Base-by-base conservation (phyloP, 1,139 yeast species). In the Suhomyces coccinellae region DNA sequence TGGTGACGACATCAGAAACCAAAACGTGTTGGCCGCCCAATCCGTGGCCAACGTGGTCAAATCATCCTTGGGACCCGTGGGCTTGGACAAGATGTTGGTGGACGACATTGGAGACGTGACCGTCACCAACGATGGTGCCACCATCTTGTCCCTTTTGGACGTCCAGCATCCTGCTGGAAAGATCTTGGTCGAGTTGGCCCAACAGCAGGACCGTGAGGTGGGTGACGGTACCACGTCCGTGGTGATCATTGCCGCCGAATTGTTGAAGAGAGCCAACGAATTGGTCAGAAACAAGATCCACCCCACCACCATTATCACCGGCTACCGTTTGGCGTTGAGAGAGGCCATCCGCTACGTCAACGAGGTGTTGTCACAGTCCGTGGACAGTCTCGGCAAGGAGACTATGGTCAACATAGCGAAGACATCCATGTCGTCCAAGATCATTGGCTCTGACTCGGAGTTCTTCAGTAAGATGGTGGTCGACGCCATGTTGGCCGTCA, bases 91-190 rank as follows among this genome's bases (percentile, higher is more conserved):
- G 73, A 93, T 95, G 97, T 78, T 95, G 49, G 99, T 95, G 40
- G 99, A 95, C 67, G 99, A 95, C 63, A 95, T 95, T 69, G 99
- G 99, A 51, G 99, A 95, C 69, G 98, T 95, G 40, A 91, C 97
- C 6, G 98, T 95, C 44, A 95, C 99, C 43, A 95, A 95, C 64
- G 99, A 95, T 66, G 99, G 99, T 52, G 99, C 99, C 46, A 95
- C 99, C 8, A 95, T 95, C 55, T 75, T 95, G 53, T 79, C 93
- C 10, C 71, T 95, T 49, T 76, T 95, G 53, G 99, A 95, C 63
- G 98, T 95, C 44, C 97, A 95, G 68, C 99, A 95, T 65, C 99
- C 99, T 30, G 99, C 99, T 0, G 99, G 99, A 17, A 90, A 89
- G 70, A 93, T 95, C 55, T 75, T 95, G 51, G 99, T 95, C 40